phyloP scores from a whole-genome alignment of 1,284 basidiomycete genomes.

The Melampsora americana region DNA sequence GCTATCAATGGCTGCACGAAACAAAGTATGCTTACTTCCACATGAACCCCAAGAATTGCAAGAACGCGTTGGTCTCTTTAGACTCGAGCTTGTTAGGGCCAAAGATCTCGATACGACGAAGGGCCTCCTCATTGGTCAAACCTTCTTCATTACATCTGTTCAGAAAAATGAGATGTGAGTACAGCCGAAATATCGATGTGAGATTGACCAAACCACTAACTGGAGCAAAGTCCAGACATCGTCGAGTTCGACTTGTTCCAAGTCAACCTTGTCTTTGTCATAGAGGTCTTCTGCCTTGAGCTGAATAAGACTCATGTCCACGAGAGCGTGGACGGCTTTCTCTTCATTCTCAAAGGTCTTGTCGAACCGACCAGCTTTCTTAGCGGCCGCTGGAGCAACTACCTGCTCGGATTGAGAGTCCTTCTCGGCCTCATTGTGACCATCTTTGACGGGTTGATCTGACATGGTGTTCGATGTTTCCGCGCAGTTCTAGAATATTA shows the following conservation, averaged over 20 bases:
- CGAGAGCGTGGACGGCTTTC: slow-evolving; percentile 52
- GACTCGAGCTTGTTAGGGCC: slow-evolving; percentile 92
- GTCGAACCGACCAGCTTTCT: slow-evolving; percentile 46
- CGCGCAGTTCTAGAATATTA: not conserved
- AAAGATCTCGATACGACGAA: slow-evolving; percentile 82
- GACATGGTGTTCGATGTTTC: not conserved
- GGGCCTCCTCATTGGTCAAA: slow-evolving; percentile 71
- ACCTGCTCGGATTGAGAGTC: slow-evolving; percentile 1
- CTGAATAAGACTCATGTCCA: slow-evolving; percentile 64
- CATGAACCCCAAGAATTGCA: slow-evolving; percentile 58
- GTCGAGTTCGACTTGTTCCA: slow-evolving; percentile 92
- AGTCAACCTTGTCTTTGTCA: slow-evolving; percentile 97
- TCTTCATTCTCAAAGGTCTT: slow-evolving; percentile 41
- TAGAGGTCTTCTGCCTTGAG: slow-evolving; percentile 91
- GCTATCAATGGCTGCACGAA: no score
- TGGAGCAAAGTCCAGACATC: slow-evolving; percentile 95
- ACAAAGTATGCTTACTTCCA: slow-evolving; percentile 49
- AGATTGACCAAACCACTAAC: slow-evolving; percentile 58
- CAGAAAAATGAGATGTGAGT: not conserved
- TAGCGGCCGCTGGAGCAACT: slow-evolving; percentile 24
- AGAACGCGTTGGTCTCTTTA: slow-evolving; percentile 79
- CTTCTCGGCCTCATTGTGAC: slow-evolving; percentile 6
- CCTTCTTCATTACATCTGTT: slow-evolving; percentile 59
- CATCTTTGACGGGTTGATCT: slow-evolving; percentile 9
- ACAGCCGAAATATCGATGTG: not conserved